These are phyloP conservation scores for Claviceps sp. DNA, from an alignment of 2,329 filamentous ascomycete species.

Conservation along the genomic window DNA sequence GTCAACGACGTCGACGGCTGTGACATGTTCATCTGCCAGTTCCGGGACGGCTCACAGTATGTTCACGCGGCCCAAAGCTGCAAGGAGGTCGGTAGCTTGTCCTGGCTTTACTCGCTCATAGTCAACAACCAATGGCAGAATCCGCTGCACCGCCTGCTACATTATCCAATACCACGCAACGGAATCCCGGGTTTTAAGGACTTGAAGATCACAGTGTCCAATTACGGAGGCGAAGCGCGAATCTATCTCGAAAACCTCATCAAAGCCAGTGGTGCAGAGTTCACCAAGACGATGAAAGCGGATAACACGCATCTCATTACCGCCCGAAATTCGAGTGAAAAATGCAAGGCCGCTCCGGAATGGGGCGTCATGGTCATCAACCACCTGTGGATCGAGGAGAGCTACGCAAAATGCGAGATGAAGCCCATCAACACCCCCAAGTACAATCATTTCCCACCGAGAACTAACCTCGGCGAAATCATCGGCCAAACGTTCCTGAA, in stretches of 20 bases:
- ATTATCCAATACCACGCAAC: slow-evolving; percentile 71
- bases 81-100: slow-evolving; percentile 81
- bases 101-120: slow-evolving; percentile 90
- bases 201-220: slow-evolving; percentile 77
- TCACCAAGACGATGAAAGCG: slow-evolving; percentile 87
- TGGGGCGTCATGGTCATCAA: slow-evolving; percentile 88
- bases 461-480: slow-evolving; percentile 86
- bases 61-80: slow-evolving; percentile 57
- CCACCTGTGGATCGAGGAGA: slow-evolving; percentile 95
- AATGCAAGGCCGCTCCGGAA: slow-evolving; percentile 81
- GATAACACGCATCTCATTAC: slow-evolving; percentile 95
- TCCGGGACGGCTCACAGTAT: slow-evolving; percentile 70
- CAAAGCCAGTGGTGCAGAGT: slow-evolving; percentile 68
- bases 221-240: slow-evolving; percentile 89
- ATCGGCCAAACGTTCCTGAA: slow-evolving; percentile 82
- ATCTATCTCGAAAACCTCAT: slow-evolving; percentile 90
- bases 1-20: slow-evolving; percentile 53
- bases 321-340: slow-evolving; percentile 78
- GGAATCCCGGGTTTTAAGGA: slow-evolving; percentile 69
- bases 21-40: slow-evolving; percentile 78
- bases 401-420: slow-evolving; percentile 76
- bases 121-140: slow-evolving; percentile 81
- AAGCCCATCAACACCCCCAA: slow-evolving; percentile 58
- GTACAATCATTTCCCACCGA: slow-evolving; percentile 75
- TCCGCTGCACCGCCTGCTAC: slow-evolving; percentile 67